phyloP scores from a whole-genome alignment of 768 basidiomycete species.

The Leccinum arenicola region DNA sequence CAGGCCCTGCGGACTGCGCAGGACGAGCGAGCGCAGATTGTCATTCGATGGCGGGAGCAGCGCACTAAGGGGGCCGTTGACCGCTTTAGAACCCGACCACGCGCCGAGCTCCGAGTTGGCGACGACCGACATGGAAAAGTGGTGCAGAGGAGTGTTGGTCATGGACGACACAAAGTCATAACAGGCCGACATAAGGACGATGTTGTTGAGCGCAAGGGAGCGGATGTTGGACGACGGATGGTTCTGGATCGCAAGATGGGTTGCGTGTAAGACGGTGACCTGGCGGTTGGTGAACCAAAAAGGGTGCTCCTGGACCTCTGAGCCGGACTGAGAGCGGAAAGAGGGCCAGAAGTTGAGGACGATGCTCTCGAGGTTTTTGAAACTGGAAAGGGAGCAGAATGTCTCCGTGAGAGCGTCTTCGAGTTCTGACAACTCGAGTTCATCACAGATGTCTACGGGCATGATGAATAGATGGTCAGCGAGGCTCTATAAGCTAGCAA shows the following conservation, averaged over 20 bases:
- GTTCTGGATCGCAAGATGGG: conserved; percentile 21
- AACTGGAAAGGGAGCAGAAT: conserved; percentile 18
- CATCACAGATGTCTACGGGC: conserved; percentile 20
- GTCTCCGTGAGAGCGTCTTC: conserved; percentile 29
- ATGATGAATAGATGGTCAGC: background rate
- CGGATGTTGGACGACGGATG: conserved; percentile 13
- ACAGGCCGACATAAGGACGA: conserved; percentile 22
- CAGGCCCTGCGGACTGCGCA: conserved; percentile 28
- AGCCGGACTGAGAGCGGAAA: conserved; percentile 22
- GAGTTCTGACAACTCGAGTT: conserved; percentile 31
- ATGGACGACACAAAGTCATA: conserved; percentile 30
- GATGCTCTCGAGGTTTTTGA: conserved; percentile 22
- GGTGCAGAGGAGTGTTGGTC: conserved; percentile 25
- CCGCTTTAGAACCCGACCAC: conserved; percentile 32
- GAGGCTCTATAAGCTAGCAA: no score
- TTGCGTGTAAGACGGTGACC: conserved; percentile 21
- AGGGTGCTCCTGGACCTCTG: conserved; percentile 27
- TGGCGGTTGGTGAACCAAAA: conserved; percentile 33
- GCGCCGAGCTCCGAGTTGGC: conserved; percentile 29
- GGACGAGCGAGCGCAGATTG: conserved; percentile 21
- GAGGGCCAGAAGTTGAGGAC: conserved; percentile 32
- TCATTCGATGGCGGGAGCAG: conserved; percentile 22
- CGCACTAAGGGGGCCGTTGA: conserved; percentile 26
- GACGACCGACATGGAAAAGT: conserved; percentile 31
- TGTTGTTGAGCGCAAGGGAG: conserved; percentile 26